phyloP scores from a whole-genome alignment of 495 filamentous ascomycete genomes.

The Aspergillus haitiensis region DNA sequence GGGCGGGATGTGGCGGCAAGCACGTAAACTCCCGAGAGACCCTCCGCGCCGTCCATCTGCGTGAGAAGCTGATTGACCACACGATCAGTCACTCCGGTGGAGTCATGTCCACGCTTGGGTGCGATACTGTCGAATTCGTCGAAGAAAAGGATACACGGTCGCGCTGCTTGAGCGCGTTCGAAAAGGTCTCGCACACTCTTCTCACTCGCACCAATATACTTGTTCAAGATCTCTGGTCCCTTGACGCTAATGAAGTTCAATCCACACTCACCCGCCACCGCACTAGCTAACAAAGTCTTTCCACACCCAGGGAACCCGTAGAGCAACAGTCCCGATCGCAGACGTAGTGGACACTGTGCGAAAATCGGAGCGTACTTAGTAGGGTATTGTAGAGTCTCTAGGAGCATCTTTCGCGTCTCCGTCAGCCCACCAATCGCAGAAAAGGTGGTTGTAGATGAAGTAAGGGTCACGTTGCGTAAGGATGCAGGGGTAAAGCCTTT shows the following conservation, averaged over 20 bases:
- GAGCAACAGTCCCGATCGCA: constrained; percentile 86
- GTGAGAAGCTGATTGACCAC: constrained; percentile 97
- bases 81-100: constrained; percentile 94
- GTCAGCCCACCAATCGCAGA: constrained; percentile 85
- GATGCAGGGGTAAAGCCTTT: constrained; percentile 93
- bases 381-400: constrained; percentile 95
- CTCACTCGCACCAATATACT: constrained; percentile 95
- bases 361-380: constrained; percentile 99
- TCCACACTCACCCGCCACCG: constrained; percentile 93
- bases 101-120: constrained; percentile 94
- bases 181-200: constrained; percentile 95
- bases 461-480: constrained; percentile 88
- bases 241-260: constrained; percentile 98
- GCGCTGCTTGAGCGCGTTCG: constrained; percentile 83
- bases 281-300: constrained; percentile 90
- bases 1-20: constrained; percentile 89
- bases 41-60: constrained; percentile 98
- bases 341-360: constrained; percentile 85
- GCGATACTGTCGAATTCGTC: constrained; percentile 98
- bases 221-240: constrained; percentile 96
- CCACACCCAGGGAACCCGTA: constrained; percentile 97
- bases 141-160: constrained; percentile 93
- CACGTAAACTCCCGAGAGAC: constrained; percentile 90
- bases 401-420: constrained; percentile 77
- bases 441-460: constrained; percentile 84